Base-by-base conservation (phyloP, 495 filamentous ascomycete genomes). In the Staphylotrichum longicolle region DNA sequence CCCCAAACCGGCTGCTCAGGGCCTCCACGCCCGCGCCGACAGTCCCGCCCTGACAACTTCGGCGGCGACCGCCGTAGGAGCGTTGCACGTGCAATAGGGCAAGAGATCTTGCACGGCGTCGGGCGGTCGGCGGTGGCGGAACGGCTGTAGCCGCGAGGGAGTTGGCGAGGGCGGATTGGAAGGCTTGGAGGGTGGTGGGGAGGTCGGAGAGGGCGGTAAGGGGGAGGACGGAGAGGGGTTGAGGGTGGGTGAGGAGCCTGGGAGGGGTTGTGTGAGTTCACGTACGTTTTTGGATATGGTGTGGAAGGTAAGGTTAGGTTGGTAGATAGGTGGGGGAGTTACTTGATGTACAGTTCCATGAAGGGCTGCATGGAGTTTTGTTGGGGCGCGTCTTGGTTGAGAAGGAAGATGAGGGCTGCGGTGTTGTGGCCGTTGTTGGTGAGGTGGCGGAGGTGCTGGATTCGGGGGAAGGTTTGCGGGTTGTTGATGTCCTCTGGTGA, bases 381-480 rank as follows among this genome's bases (percentile, higher is more conserved):
- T 53, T 7, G n/a, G 49, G 12, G 4, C 0, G 15, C 27, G 42
- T 4, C 6, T 6, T 48, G 39, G 27, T 50, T 10, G 46, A 62
- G 53, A 53, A 62, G 47, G 30, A 62, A 57, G 14, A 62, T 1
- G 47, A 62, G 3, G 20, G 20, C 20, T 7, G 46, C 53, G 9
- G 47, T 12, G 45, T 62, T 57, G 30, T 27, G 27, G 33, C 27
- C 33, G 55, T 46, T 5, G 14, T 5, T 14, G 37, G 8, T 44
- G 32, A 42, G 15, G 9, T 71, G 64, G 52, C 68, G 68, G n/a
- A 88, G 75, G 20, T 79, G 73, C 40, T 79, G 74, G 46, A 88
- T 75, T 32, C 82, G 78, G 30, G 48, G 5, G 64, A 58, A 37
- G 68, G 75, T 61, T 51, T 66, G 34, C 10, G 66, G 11, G 3